These are phyloP conservation scores for Mycena chlorophos DNA, from an alignment of 768 basidiomycete species.

Conservation along the genomic window DNA sequence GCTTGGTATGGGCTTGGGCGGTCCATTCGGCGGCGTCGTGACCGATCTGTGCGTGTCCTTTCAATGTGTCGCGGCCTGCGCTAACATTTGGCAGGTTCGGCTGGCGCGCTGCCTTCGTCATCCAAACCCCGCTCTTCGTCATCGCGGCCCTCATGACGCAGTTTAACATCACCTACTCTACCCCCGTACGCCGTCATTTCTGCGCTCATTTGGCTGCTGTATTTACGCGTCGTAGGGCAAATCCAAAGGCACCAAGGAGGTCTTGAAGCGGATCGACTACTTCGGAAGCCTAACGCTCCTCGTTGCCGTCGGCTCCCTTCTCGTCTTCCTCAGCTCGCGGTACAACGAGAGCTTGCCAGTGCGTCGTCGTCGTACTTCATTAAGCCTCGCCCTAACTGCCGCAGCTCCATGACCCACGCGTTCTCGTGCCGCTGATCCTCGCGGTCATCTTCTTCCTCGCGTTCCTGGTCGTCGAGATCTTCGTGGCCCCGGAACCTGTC, in stretches of 20 bases:
- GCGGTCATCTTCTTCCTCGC: constrained; percentile 44
- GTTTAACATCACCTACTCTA: constrained; percentile 37
- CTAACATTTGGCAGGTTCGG: not conserved
- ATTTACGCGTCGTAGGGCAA: constrained; percentile 47
- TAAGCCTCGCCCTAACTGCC: not conserved
- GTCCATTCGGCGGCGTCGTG: constrained; percentile 72
- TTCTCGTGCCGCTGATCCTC: constrained; percentile 50
- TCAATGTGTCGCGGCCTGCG: not conserved
- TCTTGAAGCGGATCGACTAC: constrained; percentile 77
- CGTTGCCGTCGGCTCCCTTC: constrained; percentile 20
- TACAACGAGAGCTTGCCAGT: constrained; percentile 26
- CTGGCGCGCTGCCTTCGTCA: not conserved
- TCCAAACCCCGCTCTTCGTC: not conserved
- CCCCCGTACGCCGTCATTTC: constrained; percentile 19
- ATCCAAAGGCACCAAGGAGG: constrained; percentile 67
- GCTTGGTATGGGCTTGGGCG: constrained; percentile 81
- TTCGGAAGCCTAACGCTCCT: constrained; percentile 66
- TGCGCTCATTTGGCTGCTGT: not conserved
- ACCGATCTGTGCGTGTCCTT: constrained; percentile 75
- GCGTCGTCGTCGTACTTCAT: not conserved
- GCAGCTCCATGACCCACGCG: constrained; percentile 62
- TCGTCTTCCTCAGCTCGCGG: not conserved
- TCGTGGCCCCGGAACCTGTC: constrained; percentile 68
- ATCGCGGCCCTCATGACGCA: not conserved
- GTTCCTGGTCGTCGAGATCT: constrained; percentile 66